Evolutionary conservation across 768 basidiomycete genomes (phyloP).

Genomic region (Tylopilus sp.): DNA sequence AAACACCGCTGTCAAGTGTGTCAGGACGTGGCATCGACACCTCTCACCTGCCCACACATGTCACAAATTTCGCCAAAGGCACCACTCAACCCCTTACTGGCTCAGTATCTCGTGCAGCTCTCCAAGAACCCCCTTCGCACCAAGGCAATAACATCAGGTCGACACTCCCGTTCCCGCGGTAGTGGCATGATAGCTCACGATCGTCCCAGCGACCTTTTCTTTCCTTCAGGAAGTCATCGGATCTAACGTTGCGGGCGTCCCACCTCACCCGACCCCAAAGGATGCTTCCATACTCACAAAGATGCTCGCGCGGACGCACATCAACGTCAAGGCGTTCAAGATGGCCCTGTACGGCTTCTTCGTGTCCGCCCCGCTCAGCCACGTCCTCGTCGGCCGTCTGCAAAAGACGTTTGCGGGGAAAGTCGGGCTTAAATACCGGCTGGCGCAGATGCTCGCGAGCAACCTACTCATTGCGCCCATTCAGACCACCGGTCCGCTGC

Average conservation of each 20-base stretch:
- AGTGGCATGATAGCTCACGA: neutral
- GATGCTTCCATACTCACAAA: conserved; percentile 53
- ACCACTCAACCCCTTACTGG: conserved; percentile 47
- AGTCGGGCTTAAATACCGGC: conserved; percentile 56
- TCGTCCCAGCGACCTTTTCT: conserved; percentile 44
- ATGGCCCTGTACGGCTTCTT: conserved; percentile 83
- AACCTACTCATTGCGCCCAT: conserved; percentile 77
- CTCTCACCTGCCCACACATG: conserved; percentile 32
- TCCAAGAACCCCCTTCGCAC: conserved; percentile 70
- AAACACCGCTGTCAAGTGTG: no score
- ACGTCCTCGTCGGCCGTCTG: conserved; percentile 66
- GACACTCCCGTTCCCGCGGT: conserved; percentile 15
- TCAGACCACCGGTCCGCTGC: conserved; percentile 56
- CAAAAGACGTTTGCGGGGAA: conserved; percentile 78
- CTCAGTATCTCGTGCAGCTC: conserved; percentile 69
- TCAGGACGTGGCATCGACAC: neutral
- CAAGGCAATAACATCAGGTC: conserved; percentile 75
- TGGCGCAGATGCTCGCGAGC: conserved; percentile 72
- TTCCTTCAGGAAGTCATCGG: conserved; percentile 82
- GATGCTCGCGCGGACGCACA: conserved; percentile 51
- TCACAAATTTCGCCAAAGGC: conserved; percentile 16
- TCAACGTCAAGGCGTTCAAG: conserved; percentile 72
- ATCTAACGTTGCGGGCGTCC: conserved; percentile 63
- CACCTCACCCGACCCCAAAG: conserved; percentile 46
- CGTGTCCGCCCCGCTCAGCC: conserved; percentile 79